Conservation (phyloP, 305 asterid species). For the Fraxinus floribunda region DNA sequence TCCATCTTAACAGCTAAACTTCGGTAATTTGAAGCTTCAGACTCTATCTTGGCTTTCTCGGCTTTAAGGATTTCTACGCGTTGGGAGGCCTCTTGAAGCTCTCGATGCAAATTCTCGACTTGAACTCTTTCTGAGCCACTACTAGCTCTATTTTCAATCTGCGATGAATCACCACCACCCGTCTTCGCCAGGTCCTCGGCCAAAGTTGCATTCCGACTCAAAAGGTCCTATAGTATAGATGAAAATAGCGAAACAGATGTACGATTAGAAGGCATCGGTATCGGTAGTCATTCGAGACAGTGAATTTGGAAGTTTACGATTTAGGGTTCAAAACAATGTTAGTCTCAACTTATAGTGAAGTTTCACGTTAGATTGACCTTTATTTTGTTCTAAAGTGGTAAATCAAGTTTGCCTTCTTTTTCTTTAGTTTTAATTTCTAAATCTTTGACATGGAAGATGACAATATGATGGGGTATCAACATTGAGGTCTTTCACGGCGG, state of each 20-base stretch:
- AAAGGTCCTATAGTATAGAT: conserved; percentile 57
- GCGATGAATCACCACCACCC: conserved; percentile 54
- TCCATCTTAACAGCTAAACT: conserved; percentile 62
- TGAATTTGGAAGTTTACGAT: neutral
- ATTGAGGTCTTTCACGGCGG: neutral
- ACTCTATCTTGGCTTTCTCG: conserved; percentile 63
- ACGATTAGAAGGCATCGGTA: neutral
- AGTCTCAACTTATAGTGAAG: neutral
- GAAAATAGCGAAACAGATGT: conserved; percentile 2
- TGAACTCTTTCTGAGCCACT: conserved; percentile 68
- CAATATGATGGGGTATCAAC: neutral
- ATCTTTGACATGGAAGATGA: neutral
- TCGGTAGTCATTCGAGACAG: neutral
- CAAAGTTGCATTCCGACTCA: conserved; percentile 74
- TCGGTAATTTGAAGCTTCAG: conserved; percentile 53
- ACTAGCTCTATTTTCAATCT: conserved; percentile 47
- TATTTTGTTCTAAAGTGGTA: neutral
- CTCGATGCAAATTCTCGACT: conserved; percentile 65
- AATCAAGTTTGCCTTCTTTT: neutral
- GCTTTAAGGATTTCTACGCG: conserved; percentile 63
- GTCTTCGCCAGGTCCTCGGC: conserved; percentile 74
- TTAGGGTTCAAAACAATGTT: neutral
- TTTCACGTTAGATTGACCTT: neutral
- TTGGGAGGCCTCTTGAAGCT: conserved; percentile 63
- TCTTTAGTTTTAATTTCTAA: neutral